Evolutionary conservation across 352 stramenopile species (phyloP), one percentile per base, ranked within the genome.

Genomic region (Globisporangium recalcitrans): DNA sequence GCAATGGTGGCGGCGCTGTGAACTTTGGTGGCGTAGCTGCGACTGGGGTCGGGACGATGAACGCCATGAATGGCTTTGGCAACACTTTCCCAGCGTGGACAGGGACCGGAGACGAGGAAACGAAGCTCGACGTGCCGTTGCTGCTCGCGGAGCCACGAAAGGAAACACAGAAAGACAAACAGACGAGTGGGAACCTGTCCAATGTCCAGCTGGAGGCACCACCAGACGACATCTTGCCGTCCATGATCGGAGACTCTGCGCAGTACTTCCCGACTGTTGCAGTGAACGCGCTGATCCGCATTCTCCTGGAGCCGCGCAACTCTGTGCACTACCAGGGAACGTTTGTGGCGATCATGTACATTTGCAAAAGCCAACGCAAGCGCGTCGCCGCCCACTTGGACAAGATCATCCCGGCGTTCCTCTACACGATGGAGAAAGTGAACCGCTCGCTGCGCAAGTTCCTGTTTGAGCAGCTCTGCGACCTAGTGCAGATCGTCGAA

Each of bases 301-400:
- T 99, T 56, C 86, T 99, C n/a, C 83, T 96, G 24, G 96, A 99
- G 68, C 81, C 93, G 34, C 95, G 93, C 29, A 91, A 99, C 47
- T 96, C 93, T 26, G 93, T 97, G 21, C 95, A 99, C 59, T 98
- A 99, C 68, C 88, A 97, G 31, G 97, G 97, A 59, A 97, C 97
- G 4, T 98, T 99, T 63, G 96, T 99, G 53, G 96, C 97, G 21
- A 95, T 99, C 54, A 99, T 98, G 85, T 98, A 98, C 67, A 99
- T 99, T 65, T 99, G 98, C 77, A 97, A 98, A 70, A 96, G 86
- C 51, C 86, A 99, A 36, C 92, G 95, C 0, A 84, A 98, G 42
- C 85, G 88, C 32, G 98, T 97, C 65, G 94, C 97, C 10, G 89
- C 88, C 19, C 99, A 99, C 68, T 76, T 99, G 24, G 89, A 97